phyloP scores from a whole-genome alignment of 129 eudicot genomes.

The Lactuca sativa region DNA sequence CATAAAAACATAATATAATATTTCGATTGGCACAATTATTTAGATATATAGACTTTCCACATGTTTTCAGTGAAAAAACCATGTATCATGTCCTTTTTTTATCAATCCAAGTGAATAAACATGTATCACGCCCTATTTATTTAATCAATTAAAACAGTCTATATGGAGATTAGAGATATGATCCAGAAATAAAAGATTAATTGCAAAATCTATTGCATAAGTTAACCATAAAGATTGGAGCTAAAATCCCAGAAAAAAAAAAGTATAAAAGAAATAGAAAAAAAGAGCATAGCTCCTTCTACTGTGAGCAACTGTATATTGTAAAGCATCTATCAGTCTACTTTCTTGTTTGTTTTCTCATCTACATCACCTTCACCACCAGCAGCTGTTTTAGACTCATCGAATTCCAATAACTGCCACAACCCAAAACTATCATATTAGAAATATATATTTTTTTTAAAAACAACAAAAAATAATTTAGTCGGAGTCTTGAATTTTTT shows the following conservation, averaged over 20 bases:
- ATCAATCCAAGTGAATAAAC: not conserved
- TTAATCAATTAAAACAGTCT: not conserved
- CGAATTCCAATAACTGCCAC: constrained; percentile 82
- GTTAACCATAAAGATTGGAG: constrained; percentile 35
- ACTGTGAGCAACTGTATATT: constrained; percentile 26
- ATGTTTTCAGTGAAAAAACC: not conserved
- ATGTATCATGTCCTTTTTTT: not conserved
- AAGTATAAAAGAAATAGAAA: not conserved
- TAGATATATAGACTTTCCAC: not conserved
- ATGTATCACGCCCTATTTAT: not conserved
- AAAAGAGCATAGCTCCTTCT: constrained; percentile 14
- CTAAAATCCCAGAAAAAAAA: constrained; percentile 8
- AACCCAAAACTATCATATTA: constrained; percentile 1
- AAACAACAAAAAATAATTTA: no score
- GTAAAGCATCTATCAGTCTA: constrained; percentile 40
- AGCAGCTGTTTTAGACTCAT: constrained; percentile 59
- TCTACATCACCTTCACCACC: constrained; percentile 35
- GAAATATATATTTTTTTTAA: not conserved
- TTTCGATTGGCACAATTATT: no score
- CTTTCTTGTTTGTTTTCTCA: constrained; percentile 60
- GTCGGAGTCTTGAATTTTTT: not conserved
- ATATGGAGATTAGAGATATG: not conserved
- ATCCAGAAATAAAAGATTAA: not conserved
- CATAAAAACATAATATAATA: no score
- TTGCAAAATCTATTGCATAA: constrained; percentile 35